These are phyloP conservation scores for Candida parachauliodes DNA, from an alignment of 805 yeast species.

Conservation along the genomic window DNA sequence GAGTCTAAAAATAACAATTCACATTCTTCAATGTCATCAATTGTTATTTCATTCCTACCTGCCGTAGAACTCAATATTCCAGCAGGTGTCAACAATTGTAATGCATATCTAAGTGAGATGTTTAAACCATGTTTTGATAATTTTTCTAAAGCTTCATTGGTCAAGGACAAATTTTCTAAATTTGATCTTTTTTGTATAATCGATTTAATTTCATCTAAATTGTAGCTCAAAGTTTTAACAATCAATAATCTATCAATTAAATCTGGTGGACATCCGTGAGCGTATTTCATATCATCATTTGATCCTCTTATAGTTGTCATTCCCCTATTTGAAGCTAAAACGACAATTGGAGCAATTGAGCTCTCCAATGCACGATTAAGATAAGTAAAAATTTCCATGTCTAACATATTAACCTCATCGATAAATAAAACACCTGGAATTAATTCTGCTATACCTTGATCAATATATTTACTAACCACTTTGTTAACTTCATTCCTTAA, in stretches of 20 bases:
- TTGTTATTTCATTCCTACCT: slow-evolving; percentile 65
- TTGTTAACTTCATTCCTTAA: slow-evolving; percentile 90
- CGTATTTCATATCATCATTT: slow-evolving; percentile 70
- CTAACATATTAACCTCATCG: slow-evolving; percentile 98
- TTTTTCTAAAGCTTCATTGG: slow-evolving; percentile 65
- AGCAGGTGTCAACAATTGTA: slow-evolving; percentile 88
- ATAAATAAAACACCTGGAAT: slow-evolving; percentile 97
- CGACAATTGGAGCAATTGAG: slow-evolving; percentile 89
- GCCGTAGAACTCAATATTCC: slow-evolving; percentile 74
- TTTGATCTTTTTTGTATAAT: slow-evolving; percentile 80
- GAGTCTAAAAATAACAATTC: slow-evolving; percentile 82
- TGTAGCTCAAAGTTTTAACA: slow-evolving; percentile 88
- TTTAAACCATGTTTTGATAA: slow-evolving; percentile 71
- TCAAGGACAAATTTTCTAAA: slow-evolving; percentile 68
- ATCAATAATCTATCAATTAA: slow-evolving; percentile 86
- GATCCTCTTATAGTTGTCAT: slow-evolving; percentile 90
- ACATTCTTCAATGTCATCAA: slow-evolving; percentile 79
- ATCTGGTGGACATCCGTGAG: slow-evolving; percentile 97
- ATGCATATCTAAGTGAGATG: slow-evolving; percentile 85
- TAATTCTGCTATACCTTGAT: slow-evolving; percentile 96
- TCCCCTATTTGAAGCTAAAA: slow-evolving; percentile 95
- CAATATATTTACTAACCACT: slow-evolving; percentile 93
- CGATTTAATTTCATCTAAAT: slow-evolving; percentile 71
- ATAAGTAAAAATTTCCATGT: slow-evolving; percentile 92
- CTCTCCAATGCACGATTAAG: slow-evolving; percentile 92